Percentiles rank a stretch among this genome's conserved stretches.
Evolutionary conservation across 495 filamentous ascomycete species (phyloP).

Genomic region (Penicillium steckii): DNA sequence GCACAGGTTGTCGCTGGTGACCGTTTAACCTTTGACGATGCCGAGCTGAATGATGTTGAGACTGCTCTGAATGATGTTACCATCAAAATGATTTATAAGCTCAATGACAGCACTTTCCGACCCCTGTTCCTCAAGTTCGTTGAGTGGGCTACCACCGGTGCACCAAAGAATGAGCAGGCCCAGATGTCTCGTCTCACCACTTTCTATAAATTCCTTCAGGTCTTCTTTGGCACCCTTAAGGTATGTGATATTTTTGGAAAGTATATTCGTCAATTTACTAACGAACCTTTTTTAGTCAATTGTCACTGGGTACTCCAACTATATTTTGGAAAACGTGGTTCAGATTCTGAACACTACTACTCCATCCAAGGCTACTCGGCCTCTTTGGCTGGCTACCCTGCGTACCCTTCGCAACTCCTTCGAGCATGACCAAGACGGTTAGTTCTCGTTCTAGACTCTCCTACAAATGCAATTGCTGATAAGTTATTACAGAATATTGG

Average conservation of each 20-base stretch:
- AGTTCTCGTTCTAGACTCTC: neutral
- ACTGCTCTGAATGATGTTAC: slow-evolving; percentile 59
- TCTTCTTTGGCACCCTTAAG: slow-evolving; percentile 81
- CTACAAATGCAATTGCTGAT: neutral
- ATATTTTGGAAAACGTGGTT: slow-evolving; percentile 73
- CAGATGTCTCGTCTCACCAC: slow-evolving; percentile 58
- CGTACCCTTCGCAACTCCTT: slow-evolving; percentile 70
- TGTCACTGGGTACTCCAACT: slow-evolving; percentile 84
- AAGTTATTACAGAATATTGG: slow-evolving; percentile 64
- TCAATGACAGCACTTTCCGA: slow-evolving; percentile 95
- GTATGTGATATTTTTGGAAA: slow-evolving; percentile 28
- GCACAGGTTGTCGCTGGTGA: slow-evolving; percentile 39
- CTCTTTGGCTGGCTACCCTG: slow-evolving; percentile 63
- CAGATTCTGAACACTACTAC: slow-evolving; percentile 55
- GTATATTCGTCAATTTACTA: neutral
- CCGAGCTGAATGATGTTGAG: slow-evolving; percentile 64
- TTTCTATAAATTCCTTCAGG: slow-evolving; percentile 74
- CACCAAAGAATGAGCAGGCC: slow-evolving; percentile 57
- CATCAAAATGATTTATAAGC: slow-evolving; percentile 90
- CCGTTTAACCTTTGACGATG: slow-evolving; percentile 40
- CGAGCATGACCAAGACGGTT: slow-evolving; percentile 73
- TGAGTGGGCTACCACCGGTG: slow-evolving; percentile 66
- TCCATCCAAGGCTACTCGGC: slow-evolving; percentile 48
- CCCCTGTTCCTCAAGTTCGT: slow-evolving; percentile 81
- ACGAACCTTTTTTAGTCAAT: slow-evolving; percentile 57